A percentile compares a stretch with the other conserved stretches of the same genome.
phyloP scores from a whole-genome alignment of 257 asterid genomes.

The Mitragyna speciosa region DNA sequence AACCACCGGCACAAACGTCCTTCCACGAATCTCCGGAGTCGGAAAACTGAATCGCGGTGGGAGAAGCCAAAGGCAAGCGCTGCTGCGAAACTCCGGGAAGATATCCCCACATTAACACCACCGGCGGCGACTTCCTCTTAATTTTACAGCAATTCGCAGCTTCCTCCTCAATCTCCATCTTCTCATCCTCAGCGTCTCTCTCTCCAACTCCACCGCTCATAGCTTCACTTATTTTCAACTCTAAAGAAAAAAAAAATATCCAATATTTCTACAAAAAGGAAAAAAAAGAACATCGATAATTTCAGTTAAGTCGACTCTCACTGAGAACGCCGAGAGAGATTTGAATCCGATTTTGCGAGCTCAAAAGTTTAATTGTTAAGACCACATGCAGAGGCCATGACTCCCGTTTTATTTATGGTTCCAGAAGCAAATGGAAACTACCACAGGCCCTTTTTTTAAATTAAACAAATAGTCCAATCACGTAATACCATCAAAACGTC shows the following conservation, averaged over 20 bases:
- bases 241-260: not conserved
- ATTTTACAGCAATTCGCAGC: not conserved
- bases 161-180: slow-evolving; percentile 18
- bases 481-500: too few species aligned
- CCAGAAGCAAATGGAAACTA: slow-evolving; percentile 21
- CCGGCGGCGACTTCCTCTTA: slow-evolving; percentile 30
- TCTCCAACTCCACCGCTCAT: slow-evolving; percentile 38
- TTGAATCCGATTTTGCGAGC: not conserved
- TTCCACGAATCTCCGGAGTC: slow-evolving; percentile 59
- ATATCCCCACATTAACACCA: slow-evolving; percentile 75
- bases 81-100: slow-evolving; percentile 57
- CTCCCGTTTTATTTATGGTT: not conserved
- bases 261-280: not conserved
- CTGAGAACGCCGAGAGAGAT: not conserved
- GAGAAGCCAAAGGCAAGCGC: slow-evolving; percentile 49
- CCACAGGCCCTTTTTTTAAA: slow-evolving; percentile 14
- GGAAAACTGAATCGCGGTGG: slow-evolving; percentile 44
- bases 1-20: slow-evolving; percentile 77
- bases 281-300: not conserved
- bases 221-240: not conserved
- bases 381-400: not conserved
- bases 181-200: slow-evolving; percentile 15
- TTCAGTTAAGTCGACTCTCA: not conserved
- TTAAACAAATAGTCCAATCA: not conserved
- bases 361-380: not conserved